phyloP scores from a whole-genome alignment of 2,329 filamentous ascomycete genomes.

The Metarhizium anisopliae region DNA sequence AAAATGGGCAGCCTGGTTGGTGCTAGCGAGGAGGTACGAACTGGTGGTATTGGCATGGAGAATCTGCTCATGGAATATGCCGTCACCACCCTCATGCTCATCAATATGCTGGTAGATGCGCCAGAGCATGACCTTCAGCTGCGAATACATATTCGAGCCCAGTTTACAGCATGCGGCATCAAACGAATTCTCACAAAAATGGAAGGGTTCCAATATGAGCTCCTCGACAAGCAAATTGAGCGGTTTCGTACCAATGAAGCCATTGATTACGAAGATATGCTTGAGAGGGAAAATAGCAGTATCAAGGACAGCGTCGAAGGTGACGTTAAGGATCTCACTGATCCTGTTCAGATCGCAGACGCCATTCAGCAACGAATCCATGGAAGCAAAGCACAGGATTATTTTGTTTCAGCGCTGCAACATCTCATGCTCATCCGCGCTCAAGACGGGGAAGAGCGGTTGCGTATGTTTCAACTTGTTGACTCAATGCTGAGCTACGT shows the following conservation, averaged over 20 bases:
- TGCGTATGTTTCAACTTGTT: conserved; percentile 94
- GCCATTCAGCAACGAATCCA: conserved; percentile 80
- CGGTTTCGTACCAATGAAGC: conserved; percentile 88
- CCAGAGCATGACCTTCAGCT: conserved; percentile 83
- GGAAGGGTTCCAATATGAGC: conserved; percentile 96
- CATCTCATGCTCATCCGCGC: conserved; percentile 89
- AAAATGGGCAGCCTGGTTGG: conserved; percentile 99
- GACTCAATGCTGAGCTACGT: conserved; percentile 99
- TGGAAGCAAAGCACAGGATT: conserved; percentile 82
- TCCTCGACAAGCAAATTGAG: conserved; percentile 97
- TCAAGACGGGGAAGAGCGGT: conserved; percentile 81
- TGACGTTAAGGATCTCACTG: conserved; percentile 83
- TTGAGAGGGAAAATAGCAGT: conserved; percentile 83
- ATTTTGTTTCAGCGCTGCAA: conserved; percentile 91
- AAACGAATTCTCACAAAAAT: conserved; percentile 92
- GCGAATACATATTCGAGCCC: conserved; percentile 86
- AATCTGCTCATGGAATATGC: conserved; percentile 99
- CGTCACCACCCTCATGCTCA: conserved; percentile 83
- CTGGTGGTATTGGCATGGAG: conserved; percentile 96
- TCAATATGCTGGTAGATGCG: conserved; percentile 95
- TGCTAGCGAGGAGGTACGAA: conserved; percentile 91
- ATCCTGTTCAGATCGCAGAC: conserved; percentile 88
- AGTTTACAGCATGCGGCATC: conserved; percentile 93
- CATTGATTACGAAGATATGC: conserved; percentile 95
- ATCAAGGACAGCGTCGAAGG: conserved; percentile 81